Percentiles rank a stretch among this genome's conserved stretches.
phyloP scores from a whole-genome alignment of 768 basidiomycete species.

The Lenzites betulinus region DNA sequence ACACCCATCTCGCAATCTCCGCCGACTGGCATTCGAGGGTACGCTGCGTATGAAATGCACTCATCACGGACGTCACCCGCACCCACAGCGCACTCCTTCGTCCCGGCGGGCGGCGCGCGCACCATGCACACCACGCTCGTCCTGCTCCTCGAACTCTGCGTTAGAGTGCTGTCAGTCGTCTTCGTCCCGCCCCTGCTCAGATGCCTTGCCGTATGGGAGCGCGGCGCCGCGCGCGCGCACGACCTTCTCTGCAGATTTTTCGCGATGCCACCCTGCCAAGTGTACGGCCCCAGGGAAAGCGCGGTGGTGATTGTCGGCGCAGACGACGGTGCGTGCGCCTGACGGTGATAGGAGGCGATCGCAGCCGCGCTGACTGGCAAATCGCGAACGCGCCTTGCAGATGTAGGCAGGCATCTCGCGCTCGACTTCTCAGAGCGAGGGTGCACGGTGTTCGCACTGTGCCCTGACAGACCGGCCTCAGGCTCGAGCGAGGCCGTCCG shows the following conservation, averaged over 20 bases:
- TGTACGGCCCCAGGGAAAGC: conserved; percentile 29
- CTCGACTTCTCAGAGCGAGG: conserved; percentile 37
- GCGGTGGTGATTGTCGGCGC: conserved; percentile 35
- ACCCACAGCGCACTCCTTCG: not conserved
- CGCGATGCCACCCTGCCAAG: conserved; percentile 26
- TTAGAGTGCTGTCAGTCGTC: conserved; percentile 14
- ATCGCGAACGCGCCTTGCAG: conserved; percentile 20
- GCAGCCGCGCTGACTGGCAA: conserved; percentile 4
- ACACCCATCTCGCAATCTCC: conserved; percentile 13
- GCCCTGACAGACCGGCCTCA: conserved; percentile 22
- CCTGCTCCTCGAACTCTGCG: conserved; percentile 1
- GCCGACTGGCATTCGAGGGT: conserved; percentile 6
- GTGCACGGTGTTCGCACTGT: conserved; percentile 36
- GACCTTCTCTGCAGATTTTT: conserved; percentile 18
- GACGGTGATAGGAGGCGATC: conserved; percentile 12
- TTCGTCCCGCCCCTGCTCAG: conserved; percentile 17
- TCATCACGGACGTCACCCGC: not conserved
- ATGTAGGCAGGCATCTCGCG: conserved; percentile 33
- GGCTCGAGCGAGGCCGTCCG: not conserved
- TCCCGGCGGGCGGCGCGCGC: not conserved
- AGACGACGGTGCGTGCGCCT: conserved; percentile 27
- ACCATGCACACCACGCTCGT: not conserved
- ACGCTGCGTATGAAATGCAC: not conserved
- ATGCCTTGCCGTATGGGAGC: conserved; percentile 19
- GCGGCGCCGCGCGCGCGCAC: conserved; percentile 10